Conservation (phyloP, 148 eudicot species). For the Vaccinium myrtillus region DNA sequence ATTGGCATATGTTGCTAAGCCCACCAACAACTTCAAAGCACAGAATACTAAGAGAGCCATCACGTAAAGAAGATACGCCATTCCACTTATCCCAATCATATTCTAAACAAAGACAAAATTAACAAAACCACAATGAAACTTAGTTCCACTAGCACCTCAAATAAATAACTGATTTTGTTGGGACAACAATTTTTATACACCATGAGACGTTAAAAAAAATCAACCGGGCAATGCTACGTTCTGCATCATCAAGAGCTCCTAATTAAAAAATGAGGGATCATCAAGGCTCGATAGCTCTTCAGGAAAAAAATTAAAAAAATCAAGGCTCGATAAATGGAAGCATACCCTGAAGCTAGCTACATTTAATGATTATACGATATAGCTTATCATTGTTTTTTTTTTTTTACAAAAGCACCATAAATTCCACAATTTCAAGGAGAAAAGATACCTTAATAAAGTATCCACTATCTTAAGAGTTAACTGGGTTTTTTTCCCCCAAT, state of each 20-base stretch:
- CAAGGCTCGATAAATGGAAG: not conserved
- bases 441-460: not conserved
- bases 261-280: not conserved
- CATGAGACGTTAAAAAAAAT: too few relatives aligned
- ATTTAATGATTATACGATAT: not conserved
- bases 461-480: not conserved
- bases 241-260: not conserved
- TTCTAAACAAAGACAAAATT: not conserved
- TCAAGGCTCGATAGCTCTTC: not conserved
- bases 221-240: not conserved
- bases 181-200: not conserved
- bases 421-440: not conserved
- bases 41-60: not conserved
- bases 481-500: not conserved
- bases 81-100: not conserved
- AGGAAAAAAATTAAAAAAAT: too few relatives aligned
- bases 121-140: not conserved
- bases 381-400: not conserved
- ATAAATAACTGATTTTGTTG: not conserved
- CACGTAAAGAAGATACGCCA: not conserved
- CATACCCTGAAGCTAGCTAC: not conserved
- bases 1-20: not conserved
- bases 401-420: too few relatives aligned
- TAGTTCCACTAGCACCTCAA: not conserved
- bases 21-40: not conserved